Base-by-base conservation (phyloP, 345 rosid species). In the Eucalyptus polybractea region DNA sequence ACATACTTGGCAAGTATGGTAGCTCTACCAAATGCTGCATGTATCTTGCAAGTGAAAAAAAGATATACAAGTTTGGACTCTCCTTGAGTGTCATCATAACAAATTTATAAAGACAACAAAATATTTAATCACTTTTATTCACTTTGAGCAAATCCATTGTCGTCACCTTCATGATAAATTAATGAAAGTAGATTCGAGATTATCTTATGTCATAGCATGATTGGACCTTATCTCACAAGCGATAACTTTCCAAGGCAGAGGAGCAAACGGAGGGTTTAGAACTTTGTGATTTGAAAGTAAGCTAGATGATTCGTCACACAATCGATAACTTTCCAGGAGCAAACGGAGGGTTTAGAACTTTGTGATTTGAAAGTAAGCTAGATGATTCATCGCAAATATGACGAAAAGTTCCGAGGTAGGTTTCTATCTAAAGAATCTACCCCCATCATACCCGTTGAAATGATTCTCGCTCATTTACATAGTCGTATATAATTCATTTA, bases 331-430 rank as follows among this genome's bases (percentile, higher is more conserved):
- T 53, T 19, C 10, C 58, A 31, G 1, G 6, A n/a, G 3, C 76
- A n/a, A 15, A 10, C 3, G 1, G 19, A n/a, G 40, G 37, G 6
- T 65, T 65, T 14, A 16, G 37, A n/a, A 65, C 7, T 27, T 53
- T 21, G 58, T 13, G 37, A n/a, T 65, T 65, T n/a, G 21, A 7
- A 29, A n/a, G 21, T n/a, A 13, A n/a, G 2, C 19, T 17, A 29
- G 7, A 62, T n/a, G 19, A 65, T n/a, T 14, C 10, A 4, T 42
- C 5, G 13, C 24, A 16, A 31, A 69, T 4, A 9, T 69, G 80
- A 3, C 2, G 0, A 19, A 9, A 33, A 33, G 21, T 31, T 69
- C 2, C 1, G 1, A 1, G 22, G 2, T 10, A 16, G 3, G 24
- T 1, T 16, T 33, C 19, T 1, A 7, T 33, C 80, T 9, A 33